Percentiles rank a stretch among this genome's conserved stretches.
Conservation (phyloP, 352 stramenopile genomes). For the Phytophthora tubulina region DNA sequence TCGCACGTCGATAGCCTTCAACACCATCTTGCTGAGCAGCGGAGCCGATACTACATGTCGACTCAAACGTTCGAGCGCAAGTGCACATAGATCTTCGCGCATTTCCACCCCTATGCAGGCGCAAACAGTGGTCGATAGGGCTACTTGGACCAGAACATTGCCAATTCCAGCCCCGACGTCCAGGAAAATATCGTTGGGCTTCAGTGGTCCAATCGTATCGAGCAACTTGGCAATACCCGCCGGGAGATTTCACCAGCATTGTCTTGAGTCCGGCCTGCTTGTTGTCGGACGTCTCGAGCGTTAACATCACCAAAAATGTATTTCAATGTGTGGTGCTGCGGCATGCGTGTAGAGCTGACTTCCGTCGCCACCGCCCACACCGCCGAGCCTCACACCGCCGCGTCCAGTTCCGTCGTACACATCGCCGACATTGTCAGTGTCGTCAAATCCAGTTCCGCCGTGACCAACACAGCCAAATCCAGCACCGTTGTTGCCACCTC, state of each 20-base stretch:
- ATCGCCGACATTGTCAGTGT: no score
- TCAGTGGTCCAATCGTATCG: neutral
- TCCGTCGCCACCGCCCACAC: no score
- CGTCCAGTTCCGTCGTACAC: no score
- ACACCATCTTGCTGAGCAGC: neutral
- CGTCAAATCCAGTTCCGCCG: no score
- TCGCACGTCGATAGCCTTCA: no score
- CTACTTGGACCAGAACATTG: constrained; percentile 16
- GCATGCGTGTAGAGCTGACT: no score
- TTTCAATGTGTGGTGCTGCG: no score
- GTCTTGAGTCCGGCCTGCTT: neutral
- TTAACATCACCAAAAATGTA: constrained; percentile 6
- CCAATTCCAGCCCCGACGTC: neutral
- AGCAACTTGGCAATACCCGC: neutral
- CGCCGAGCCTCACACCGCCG: no score
- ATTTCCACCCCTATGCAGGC: constrained; percentile 6
- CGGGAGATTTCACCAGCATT: neutral
- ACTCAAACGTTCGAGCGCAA: neutral
- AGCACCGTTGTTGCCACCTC: no score
- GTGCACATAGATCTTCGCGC: neutral
- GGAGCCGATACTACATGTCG: constrained; percentile 3
- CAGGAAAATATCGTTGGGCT: neutral
- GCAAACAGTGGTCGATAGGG: neutral
- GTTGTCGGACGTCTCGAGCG: constrained; percentile 6
- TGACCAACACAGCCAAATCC: no score